Percentiles rank a stretch among this genome's conserved stretches.
Evolutionary conservation across 176 grass and related monocot genomes (phyloP).

Genomic region (Aegilops umbellulata): DNA sequence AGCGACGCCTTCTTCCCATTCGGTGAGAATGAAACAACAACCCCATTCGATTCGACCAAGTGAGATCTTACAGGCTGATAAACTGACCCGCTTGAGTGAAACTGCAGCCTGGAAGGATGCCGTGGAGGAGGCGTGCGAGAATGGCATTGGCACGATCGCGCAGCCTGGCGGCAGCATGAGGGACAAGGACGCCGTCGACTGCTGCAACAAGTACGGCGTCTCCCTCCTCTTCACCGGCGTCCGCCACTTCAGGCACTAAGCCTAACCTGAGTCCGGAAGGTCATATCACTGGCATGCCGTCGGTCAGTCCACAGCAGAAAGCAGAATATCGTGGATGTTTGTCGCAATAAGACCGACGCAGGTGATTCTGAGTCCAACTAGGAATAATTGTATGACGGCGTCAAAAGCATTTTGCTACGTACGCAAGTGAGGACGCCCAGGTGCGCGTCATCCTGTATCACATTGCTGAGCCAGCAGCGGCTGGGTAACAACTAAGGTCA

Average conservation of each 20-base stretch:
- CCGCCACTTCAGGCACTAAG: constrained; percentile 82
- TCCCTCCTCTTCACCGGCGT: constrained; percentile 85
- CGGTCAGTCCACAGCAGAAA: too few species aligned
- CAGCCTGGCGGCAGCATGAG: constrained; percentile 80
- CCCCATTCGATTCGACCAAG: neutral
- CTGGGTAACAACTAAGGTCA: neutral
- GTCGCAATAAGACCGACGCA: neutral
- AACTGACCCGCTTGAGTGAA: neutral
- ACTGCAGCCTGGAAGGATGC: constrained; percentile 88
- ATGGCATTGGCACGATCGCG: constrained; percentile 54
- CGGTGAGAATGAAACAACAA: constrained; percentile 28
- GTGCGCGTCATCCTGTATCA: neutral
- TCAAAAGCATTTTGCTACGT: neutral
- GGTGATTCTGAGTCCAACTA: neutral
- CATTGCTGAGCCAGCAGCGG: neutral
- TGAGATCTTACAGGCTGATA: neutral
- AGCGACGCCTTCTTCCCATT: constrained; percentile 99
- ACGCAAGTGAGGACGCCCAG: neutral
- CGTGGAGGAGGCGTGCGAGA: constrained; percentile 80
- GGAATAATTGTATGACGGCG: neutral
- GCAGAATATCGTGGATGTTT: neutral
- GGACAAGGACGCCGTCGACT: constrained; percentile 77
- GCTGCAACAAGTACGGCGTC: constrained; percentile 90
- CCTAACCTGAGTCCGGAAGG: neutral
- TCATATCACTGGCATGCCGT: too few species aligned